These are phyloP conservation scores for Strigomonas galati DNA, from an alignment of 208 protist species.

Conservation along the genomic window DNA sequence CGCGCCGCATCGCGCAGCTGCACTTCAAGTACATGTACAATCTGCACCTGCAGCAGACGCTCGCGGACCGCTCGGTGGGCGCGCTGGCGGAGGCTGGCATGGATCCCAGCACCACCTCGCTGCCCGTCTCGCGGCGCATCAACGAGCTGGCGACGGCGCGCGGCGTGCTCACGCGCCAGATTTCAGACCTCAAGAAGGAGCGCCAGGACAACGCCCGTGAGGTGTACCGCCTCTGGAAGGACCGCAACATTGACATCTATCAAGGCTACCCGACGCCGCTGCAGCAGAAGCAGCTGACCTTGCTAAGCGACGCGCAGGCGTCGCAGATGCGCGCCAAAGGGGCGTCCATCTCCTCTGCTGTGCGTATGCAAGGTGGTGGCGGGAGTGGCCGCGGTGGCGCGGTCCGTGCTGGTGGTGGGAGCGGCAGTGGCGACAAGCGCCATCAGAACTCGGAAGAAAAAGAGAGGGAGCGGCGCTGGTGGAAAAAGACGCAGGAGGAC, in stretches of 20 bases:
- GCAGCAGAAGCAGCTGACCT: slow-evolving; percentile 24
- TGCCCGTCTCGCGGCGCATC: slow-evolving; percentile 57
- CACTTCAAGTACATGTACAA: slow-evolving; percentile 60
- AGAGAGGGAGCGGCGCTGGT: slow-evolving; percentile 6
- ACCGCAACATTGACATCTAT: slow-evolving; percentile 72
- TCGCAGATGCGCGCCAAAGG: slow-evolving; percentile 5
- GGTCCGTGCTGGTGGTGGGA: neutral
- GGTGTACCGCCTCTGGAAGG: slow-evolving; percentile 77
- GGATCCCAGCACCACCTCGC: slow-evolving; percentile 50
- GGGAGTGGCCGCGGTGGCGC: neutral
- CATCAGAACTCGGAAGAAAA: slow-evolving; percentile 2
- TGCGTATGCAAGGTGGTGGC: neutral
- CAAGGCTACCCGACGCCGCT: slow-evolving; percentile 40
- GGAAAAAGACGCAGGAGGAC: neutral
- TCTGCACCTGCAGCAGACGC: slow-evolving; percentile 57
- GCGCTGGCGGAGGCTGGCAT: slow-evolving; percentile 58
- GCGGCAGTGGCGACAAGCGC: too few species aligned
- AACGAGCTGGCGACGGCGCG: slow-evolving; percentile 55
- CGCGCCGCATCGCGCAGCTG: slow-evolving; percentile 39
- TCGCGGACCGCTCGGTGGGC: slow-evolving; percentile 56
- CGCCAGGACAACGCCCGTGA: slow-evolving; percentile 73
- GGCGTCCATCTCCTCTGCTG: neutral
- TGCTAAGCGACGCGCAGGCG: slow-evolving; percentile 24
- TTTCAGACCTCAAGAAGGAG: slow-evolving; percentile 43
- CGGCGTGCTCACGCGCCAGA: slow-evolving; percentile 36